Evolutionary conservation across 139 green algal genomes (phyloP).

Genomic region (Coccomyxa sp.): DNA sequence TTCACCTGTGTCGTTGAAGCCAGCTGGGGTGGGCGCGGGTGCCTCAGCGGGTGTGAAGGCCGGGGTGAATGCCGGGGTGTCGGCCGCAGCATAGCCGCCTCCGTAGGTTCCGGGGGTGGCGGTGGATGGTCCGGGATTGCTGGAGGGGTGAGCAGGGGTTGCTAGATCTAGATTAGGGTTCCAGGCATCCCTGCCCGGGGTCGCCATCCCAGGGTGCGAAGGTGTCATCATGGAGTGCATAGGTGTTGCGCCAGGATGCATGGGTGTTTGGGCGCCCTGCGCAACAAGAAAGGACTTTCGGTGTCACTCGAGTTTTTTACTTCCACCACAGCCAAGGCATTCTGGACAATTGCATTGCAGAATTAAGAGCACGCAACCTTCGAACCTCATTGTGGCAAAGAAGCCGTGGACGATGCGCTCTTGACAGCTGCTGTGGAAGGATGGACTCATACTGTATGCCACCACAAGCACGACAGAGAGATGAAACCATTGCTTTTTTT

Average conservation of each 20-base stretch:
- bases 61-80: neutral
- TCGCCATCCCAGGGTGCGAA: neutral
- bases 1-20: no score
- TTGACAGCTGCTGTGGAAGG: no score
- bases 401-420: no score
- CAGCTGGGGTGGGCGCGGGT: neutral
- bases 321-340: neutral
- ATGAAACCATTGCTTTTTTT: no score
- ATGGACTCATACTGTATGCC: no score
- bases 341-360: neutral
- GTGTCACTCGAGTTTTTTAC: neutral
- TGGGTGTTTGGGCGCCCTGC: slow-evolving; percentile 18
- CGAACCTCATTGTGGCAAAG: no score
- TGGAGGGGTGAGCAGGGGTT: neutral
- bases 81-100: neutral
- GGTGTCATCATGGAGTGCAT: slow-evolving; percentile 63
- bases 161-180: neutral
- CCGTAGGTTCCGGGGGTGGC: neutral
- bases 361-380: neutral
- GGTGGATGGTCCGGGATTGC: neutral
- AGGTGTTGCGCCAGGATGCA: slow-evolving; percentile 46
- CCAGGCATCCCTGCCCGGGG: neutral
- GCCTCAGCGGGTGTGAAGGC: neutral
- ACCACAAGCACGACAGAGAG: no score
- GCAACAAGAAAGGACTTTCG: neutral